These are phyloP conservation scores for Amphirosellinia nigrospora DNA, from an alignment of 495 filamentous ascomycete species.

Conservation along the genomic window DNA sequence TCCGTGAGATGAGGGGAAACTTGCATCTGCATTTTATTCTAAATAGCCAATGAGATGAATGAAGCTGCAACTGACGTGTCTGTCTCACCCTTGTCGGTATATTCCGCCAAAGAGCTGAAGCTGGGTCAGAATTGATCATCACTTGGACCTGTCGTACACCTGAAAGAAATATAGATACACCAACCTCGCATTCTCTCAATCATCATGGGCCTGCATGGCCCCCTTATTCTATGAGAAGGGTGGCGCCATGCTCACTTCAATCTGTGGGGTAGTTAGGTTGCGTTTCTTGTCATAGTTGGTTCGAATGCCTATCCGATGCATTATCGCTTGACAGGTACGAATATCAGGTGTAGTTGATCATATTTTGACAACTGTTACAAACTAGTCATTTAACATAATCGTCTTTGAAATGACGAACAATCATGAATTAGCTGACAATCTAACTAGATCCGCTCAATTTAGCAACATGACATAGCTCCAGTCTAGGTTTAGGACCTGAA, in stretches of 20 bases:
- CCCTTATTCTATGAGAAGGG: not conserved
- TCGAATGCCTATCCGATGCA: not conserved
- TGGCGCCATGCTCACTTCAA: not conserved
- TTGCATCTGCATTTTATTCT: constrained; percentile 1
- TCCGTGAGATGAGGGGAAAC: constrained; percentile 9
- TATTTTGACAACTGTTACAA: not conserved
- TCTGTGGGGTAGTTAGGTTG: not conserved
- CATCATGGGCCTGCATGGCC: not conserved
- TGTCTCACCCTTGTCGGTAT: not conserved
- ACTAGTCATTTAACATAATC: not conserved
- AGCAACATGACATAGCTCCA: not conserved
- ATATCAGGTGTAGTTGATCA: not conserved
- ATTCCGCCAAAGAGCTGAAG: constrained; percentile 6
- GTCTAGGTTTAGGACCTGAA: not conserved
- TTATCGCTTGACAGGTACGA: not conserved
- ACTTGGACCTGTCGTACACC: no score
- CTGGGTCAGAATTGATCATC: not conserved
- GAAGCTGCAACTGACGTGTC: no score
- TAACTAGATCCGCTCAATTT: not conserved
- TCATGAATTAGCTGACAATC: not conserved
- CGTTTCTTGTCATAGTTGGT: not conserved
- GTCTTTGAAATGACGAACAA: not conserved
- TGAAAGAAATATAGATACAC: no score
- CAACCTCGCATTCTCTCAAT: no score
- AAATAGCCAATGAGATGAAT: not conserved